A percentile compares a stretch with the other conserved stretches of the same genome.
phyloP scores from a whole-genome alignment of 2,329 filamentous ascomycete species.

The Colletotrichum sidae region DNA sequence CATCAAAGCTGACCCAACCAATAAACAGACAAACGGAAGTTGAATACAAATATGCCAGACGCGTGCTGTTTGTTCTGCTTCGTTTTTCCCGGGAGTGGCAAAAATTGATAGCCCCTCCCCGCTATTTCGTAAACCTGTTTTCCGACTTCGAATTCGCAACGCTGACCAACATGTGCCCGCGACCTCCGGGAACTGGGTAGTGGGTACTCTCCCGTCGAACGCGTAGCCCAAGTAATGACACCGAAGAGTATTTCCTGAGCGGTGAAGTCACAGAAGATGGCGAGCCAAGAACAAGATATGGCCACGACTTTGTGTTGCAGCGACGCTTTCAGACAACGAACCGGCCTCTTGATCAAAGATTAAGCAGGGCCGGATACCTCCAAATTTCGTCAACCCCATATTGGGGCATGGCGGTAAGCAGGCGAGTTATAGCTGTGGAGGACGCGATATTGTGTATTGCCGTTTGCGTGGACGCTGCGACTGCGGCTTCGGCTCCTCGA shows the following conservation, averaged over 20 bases:
- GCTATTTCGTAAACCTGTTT: no score
- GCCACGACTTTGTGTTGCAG: no score
- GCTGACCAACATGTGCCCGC: no score
- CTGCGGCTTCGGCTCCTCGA: slow-evolving; percentile 22
- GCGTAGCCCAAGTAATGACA: no score
- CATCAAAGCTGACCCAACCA: background rate
- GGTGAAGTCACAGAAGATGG: no score
- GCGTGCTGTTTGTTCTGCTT: slow-evolving; percentile 22
- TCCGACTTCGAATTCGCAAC: no score
- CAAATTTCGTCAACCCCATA: slow-evolving; percentile 59
- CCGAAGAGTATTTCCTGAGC: no score
- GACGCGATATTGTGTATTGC: slow-evolving; percentile 59
- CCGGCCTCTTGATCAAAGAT: slow-evolving; percentile 26
- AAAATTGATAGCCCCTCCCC: no score
- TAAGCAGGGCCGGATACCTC: background rate
- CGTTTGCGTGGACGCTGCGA: slow-evolving; percentile 29
- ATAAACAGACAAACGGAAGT: slow-evolving; percentile 4
- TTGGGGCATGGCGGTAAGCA: slow-evolving; percentile 64
- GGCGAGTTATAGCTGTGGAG: slow-evolving; percentile 71
- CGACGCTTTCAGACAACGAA: background rate
- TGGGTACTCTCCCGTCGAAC: no score
- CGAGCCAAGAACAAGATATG: no score
- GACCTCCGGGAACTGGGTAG: no score
- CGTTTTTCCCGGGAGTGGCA: no score
- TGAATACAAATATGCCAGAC: background rate